Evolutionary conservation across 2,329 filamentous ascomycete species (phyloP).

Genomic region (Botryotinia narcissicola): DNA sequence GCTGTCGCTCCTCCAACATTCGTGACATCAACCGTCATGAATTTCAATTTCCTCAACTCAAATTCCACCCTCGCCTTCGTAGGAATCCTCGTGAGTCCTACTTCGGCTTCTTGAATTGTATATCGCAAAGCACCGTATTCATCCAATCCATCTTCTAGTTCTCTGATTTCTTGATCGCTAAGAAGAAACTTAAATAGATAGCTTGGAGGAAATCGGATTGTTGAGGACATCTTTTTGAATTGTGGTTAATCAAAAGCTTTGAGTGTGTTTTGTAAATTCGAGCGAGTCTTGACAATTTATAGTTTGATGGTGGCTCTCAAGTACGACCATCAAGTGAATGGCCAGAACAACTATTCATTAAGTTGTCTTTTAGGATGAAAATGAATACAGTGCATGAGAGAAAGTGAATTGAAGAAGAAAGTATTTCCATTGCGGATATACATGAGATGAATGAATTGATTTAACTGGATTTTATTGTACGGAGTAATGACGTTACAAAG

Average conservation of each 20-base stretch:
- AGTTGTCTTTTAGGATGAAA: background rate
- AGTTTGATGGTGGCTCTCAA: background rate
- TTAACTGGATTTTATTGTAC: background rate
- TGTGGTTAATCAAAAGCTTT: background rate
- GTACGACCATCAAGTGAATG: background rate
- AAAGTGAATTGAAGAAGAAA: background rate
- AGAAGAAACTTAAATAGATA: conserved; percentile 56
- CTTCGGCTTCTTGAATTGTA: conserved; percentile 59
- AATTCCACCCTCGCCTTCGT: conserved; percentile 61
- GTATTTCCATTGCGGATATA: background rate
- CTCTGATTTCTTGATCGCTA: conserved; percentile 50
- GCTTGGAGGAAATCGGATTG: conserved; percentile 44
- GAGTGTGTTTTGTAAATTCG: background rate
- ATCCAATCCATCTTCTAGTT: conserved; percentile 55
- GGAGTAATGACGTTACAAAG: conserved; percentile 1
- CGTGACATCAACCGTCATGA: conserved; percentile 7
- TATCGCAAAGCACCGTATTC: conserved; percentile 67
- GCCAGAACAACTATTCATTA: background rate
- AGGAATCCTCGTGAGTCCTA: conserved; percentile 72
- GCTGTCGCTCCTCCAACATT: background rate
- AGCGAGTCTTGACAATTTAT: background rate
- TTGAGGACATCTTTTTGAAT: background rate
- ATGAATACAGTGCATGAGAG: background rate
- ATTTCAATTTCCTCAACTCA: conserved; percentile 13
- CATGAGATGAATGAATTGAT: background rate